These are phyloP conservation scores for Venturiaceae sp. DNA, from an alignment of 2,329 filamentous ascomycete species.

Conservation along the genomic window DNA sequence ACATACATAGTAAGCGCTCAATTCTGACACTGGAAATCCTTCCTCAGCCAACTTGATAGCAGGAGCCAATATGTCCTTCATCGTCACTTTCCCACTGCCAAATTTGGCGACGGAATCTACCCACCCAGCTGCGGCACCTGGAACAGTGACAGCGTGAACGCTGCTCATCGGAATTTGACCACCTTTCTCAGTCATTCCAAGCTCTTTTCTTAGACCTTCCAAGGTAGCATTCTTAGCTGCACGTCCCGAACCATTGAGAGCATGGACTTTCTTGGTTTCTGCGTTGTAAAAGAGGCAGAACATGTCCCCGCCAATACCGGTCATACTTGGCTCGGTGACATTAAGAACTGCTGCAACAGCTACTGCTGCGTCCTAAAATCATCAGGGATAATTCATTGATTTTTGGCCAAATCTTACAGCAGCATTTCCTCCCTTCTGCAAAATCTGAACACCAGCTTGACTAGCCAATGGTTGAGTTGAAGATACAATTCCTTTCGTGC, in stretches of 20 bases:
- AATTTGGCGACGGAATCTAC: slow-evolving; percentile 80
- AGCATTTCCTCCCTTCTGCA: slow-evolving; percentile 86
- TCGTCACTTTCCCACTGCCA: slow-evolving; percentile 71
- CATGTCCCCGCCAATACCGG: slow-evolving; percentile 94
- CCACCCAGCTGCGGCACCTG: slow-evolving; percentile 90
- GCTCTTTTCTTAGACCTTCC: slow-evolving; percentile 56
- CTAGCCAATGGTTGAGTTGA: slow-evolving; percentile 85
- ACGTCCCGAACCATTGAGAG: slow-evolving; percentile 89
- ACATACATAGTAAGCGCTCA: slow-evolving; percentile 59
- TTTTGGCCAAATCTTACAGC: slow-evolving; percentile 50
- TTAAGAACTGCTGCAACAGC: slow-evolving; percentile 89
- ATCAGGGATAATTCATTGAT: background rate
- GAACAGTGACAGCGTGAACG: slow-evolving; percentile 75
- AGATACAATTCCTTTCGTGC: slow-evolving; percentile 81
- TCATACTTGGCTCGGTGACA: slow-evolving; percentile 85
- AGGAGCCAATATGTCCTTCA: slow-evolving; percentile 71
- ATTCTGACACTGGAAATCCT: slow-evolving; percentile 81
- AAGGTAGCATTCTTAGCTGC: slow-evolving; percentile 60
- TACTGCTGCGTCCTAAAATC: slow-evolving; percentile 76
- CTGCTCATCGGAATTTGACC: slow-evolving; percentile 62
- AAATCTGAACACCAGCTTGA: slow-evolving; percentile 73
- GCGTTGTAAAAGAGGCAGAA: slow-evolving; percentile 92
- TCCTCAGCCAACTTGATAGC: slow-evolving; percentile 80
- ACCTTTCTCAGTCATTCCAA: slow-evolving; percentile 46
- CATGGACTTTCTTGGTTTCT: slow-evolving; percentile 67